phyloP scores from a whole-genome alignment of 805 yeast species.

The Candida berthetii region DNA sequence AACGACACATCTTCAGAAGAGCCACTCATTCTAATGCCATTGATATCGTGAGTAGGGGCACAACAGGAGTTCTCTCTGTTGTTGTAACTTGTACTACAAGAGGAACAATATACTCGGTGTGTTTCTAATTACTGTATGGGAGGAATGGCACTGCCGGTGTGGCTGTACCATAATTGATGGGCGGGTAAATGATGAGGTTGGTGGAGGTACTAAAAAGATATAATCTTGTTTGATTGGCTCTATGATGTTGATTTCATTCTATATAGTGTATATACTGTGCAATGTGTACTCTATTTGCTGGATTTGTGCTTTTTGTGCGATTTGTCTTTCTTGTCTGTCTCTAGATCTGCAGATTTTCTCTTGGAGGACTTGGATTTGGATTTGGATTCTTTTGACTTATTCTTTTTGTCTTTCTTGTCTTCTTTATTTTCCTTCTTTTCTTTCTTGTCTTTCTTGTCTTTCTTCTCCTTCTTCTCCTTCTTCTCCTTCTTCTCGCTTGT shows the following conservation, averaged over 20 bases:
- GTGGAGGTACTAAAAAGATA: too few species aligned
- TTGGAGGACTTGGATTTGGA: constrained; percentile 1
- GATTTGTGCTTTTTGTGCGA: background rate
- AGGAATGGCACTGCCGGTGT: too few species aligned
- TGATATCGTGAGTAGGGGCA: too few species aligned
- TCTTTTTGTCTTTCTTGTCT: constrained; percentile 15
- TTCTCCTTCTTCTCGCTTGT: constrained; percentile 7
- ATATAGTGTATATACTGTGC: too few species aligned
- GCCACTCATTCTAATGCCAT: too few species aligned
- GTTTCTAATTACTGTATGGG: too few species aligned
- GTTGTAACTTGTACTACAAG: too few species aligned
- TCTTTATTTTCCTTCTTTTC: constrained; percentile 21
- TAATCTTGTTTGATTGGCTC: too few species aligned
- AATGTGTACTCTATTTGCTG: background rate
- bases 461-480: constrained; percentile 14
- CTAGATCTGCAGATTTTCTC: background rate
- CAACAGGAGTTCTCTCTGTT: too few species aligned
- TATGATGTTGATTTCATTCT: background rate
- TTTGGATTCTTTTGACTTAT: constrained; percentile 16
- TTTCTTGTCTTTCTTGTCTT: constrained; percentile 24
- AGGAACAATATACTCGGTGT: too few species aligned
- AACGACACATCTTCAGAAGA: background rate
- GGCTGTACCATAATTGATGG: too few species aligned
- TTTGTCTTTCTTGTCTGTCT: background rate
- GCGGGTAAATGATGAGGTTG: too few species aligned